Conservation (phyloP, 2,329 filamentous ascomycete species). For the Talaromyces funiculosus region DNA sequence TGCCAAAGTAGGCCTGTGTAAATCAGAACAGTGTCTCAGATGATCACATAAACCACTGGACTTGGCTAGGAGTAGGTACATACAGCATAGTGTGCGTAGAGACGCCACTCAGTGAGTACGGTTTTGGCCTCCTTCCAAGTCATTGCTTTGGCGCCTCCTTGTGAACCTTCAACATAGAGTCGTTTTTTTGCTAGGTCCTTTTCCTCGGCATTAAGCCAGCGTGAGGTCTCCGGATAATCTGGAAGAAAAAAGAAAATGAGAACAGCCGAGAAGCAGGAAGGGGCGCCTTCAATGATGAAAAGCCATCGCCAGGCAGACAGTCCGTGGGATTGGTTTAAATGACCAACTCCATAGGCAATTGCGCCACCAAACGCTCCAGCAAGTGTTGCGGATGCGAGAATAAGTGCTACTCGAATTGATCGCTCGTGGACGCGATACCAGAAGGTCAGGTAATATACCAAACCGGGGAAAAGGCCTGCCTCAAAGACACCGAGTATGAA, state of each 20-base stretch:
- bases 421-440: constrained; percentile 54
- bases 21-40: not conserved
- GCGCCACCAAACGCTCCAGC: constrained; percentile 51
- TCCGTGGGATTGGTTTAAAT: constrained; percentile 30
- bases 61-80: constrained; percentile 13
- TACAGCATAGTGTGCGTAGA: constrained; percentile 44
- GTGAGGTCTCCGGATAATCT: constrained; percentile 29
- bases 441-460: constrained; percentile 47
- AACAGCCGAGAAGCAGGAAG: constrained; percentile 18
- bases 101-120: constrained; percentile 16
- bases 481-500: constrained; percentile 49
- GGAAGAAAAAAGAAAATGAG: constrained; percentile 28
- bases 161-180: constrained; percentile 15
- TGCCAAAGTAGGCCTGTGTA: constrained; percentile 45
- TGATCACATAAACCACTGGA: not conserved
- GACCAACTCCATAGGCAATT: constrained; percentile 48
- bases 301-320: constrained; percentile 22
- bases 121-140: constrained; percentile 18
- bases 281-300: constrained; percentile 18
- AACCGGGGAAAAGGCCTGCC: constrained; percentile 46
- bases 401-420: constrained; percentile 53
- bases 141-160: constrained; percentile 16
- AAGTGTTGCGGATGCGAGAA: constrained; percentile 51
- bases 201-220: constrained; percentile 26
- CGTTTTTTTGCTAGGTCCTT: constrained; percentile 14